Conservation (phyloP, 345 rosid genomes). For the Anacardium occidentale region DNA sequence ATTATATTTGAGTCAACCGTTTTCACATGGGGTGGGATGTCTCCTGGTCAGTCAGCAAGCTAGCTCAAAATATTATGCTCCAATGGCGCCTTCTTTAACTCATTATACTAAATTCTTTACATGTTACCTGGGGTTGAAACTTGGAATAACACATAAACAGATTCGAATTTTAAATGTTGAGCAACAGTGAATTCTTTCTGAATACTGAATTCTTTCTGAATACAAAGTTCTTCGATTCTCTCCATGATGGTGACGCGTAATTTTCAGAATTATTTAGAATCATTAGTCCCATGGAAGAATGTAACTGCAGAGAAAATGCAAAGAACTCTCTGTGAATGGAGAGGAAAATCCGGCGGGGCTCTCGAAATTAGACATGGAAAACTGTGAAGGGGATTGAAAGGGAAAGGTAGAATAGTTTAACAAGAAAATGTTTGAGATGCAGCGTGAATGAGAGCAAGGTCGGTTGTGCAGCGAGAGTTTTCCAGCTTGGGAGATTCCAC, state of each 20-base stretch:
- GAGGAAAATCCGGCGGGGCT: too few species aligned
- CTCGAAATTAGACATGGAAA: too few species aligned
- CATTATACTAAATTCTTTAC: background rate
- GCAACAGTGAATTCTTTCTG: too few species aligned
- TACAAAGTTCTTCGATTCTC: too few species aligned
- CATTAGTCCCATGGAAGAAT: too few species aligned
- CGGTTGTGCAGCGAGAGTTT: background rate
- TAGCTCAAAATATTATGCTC: slow-evolving; percentile 22
- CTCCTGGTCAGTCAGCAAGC: slow-evolving; percentile 28
- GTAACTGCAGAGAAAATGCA: too few species aligned
- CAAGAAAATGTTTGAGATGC: background rate
- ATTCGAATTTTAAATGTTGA: too few species aligned
- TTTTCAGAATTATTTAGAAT: too few species aligned
- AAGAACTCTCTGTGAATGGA: too few species aligned
- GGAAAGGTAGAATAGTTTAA: background rate
- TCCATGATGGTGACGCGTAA: too few species aligned
- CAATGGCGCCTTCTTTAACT: slow-evolving; percentile 9
- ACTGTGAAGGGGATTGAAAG: background rate
- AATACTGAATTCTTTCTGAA: too few species aligned
- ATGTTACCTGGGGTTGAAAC: background rate
- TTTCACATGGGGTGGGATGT: slow-evolving; percentile 27
- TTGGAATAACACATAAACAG: too few species aligned
- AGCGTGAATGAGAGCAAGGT: background rate
- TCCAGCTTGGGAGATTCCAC: slow-evolving; percentile 14
- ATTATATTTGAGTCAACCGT: slow-evolving; percentile 24